phyloP scores from a whole-genome alignment of 2,329 filamentous ascomycete genomes.

The Chaetomium olivaceum region DNA sequence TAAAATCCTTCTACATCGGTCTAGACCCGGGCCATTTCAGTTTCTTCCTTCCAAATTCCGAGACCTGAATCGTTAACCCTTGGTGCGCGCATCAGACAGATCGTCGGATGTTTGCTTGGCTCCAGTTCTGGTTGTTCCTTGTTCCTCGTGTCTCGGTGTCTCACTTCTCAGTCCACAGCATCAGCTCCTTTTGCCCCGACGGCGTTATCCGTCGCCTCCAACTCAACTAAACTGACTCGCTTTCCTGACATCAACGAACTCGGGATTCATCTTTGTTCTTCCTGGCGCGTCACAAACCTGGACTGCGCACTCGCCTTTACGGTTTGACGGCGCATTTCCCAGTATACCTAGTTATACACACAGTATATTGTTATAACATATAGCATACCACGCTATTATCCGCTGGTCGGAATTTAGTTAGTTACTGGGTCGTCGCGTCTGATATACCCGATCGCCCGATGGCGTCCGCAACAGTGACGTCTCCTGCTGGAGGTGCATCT shows the following conservation, averaged over 20 bases:
- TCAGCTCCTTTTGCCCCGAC: slow-evolving; percentile 3
- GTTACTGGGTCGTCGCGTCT: slow-evolving; percentile 9
- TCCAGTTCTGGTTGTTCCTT: background rate
- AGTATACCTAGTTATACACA: too few relatives aligned
- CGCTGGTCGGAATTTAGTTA: background rate
- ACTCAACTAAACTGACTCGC: background rate
- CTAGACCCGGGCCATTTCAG: slow-evolving; percentile 2
- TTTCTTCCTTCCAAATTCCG: background rate
- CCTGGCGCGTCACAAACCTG: background rate
- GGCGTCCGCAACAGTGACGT: slow-evolving; percentile 18
- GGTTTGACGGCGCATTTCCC: background rate
- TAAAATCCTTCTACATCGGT: background rate
- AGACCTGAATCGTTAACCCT: slow-evolving; percentile 7
- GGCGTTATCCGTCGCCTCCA: slow-evolving; percentile 3
- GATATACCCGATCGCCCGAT: slow-evolving; percentile 1
- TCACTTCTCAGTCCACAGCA: background rate
- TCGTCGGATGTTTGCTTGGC: background rate
- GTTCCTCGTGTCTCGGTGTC: background rate
- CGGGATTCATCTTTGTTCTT: background rate
- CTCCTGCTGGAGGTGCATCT: slow-evolving; percentile 10
- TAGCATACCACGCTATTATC: slow-evolving; percentile 4
- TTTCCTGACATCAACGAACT: background rate
- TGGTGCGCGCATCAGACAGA: slow-evolving; percentile 18
- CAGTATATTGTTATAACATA: background rate
- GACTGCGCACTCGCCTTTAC: background rate